Percentiles rank a stretch among this genome's conserved stretches.
Evolutionary conservation across 2,329 filamentous ascomycete species (phyloP).

Genomic region (Ceratocystis albifundus): DNA sequence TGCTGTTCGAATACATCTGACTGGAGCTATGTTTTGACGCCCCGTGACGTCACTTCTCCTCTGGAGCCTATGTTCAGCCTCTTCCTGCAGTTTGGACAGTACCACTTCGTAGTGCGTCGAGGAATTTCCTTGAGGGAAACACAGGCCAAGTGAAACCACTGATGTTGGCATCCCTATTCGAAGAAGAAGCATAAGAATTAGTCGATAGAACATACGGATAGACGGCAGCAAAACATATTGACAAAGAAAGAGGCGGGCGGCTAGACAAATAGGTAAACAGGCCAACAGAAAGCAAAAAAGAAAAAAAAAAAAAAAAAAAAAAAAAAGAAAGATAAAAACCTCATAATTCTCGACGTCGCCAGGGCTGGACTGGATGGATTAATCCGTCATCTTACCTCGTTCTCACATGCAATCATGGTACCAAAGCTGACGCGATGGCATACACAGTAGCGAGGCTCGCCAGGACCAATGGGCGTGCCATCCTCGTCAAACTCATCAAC

Average conservation of each 20-base stretch:
- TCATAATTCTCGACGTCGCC: no score
- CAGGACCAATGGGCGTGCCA: slow-evolving; percentile 58
- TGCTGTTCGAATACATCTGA: background rate
- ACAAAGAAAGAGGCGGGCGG: no score
- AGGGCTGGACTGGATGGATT: background rate
- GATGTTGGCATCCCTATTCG: slow-evolving; percentile 55
- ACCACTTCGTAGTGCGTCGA: slow-evolving; percentile 67
- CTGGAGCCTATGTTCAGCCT: slow-evolving; percentile 51
- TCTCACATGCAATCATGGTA: slow-evolving; percentile 74
- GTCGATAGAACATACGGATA: slow-evolving; percentile 3
- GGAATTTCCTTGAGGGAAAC: slow-evolving; percentile 58
- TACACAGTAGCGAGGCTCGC: slow-evolving; percentile 65
- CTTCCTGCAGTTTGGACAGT: slow-evolving; percentile 64
- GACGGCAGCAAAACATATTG: no score
- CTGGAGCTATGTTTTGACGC: slow-evolving; percentile 36
- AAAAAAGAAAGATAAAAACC: no score
- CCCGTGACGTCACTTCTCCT: slow-evolving; percentile 50
- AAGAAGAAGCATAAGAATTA: slow-evolving; percentile 23
- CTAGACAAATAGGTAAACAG: background rate
- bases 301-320: slow-evolving; percentile 7
- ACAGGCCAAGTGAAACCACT: slow-evolving; percentile 78
- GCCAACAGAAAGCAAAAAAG: background rate
- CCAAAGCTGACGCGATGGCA: slow-evolving; percentile 73
- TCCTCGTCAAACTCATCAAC: slow-evolving; percentile 54
- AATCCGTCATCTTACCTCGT: slow-evolving; percentile 46